These are phyloP conservation scores for Mentha longifolia DNA, from an alignment of 257 asterid genomes.

Conservation along the genomic window DNA sequence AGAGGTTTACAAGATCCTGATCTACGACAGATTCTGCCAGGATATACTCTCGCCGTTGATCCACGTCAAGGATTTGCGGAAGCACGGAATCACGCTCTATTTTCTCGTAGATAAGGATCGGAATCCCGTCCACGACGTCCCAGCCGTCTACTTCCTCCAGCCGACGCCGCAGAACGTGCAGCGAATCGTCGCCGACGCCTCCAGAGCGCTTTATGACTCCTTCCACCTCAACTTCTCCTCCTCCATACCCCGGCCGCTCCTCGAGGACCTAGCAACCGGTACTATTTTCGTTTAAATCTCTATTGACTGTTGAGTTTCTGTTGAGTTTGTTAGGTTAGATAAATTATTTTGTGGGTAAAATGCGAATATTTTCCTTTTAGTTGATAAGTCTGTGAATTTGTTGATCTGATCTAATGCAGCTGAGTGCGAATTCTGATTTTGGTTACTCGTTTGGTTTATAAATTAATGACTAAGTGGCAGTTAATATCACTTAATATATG, in stretches of 20 bases:
- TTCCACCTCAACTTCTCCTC: constrained; percentile 95
- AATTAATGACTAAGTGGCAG: background rate
- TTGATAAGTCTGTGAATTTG: constrained; percentile 17
- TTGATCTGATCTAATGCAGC: constrained; percentile 28
- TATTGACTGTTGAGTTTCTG: constrained; percentile 20
- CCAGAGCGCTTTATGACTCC: constrained; percentile 75
- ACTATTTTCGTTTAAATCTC: constrained; percentile 25
- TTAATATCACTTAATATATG: background rate
- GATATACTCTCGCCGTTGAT: constrained; percentile 91
- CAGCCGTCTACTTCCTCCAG: constrained; percentile 91
- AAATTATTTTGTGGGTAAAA: background rate
- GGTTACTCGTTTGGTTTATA: background rate
- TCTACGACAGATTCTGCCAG: constrained; percentile 93
- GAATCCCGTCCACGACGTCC: constrained; percentile 92
- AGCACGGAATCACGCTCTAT: constrained; percentile 94
- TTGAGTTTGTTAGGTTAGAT: constrained; percentile 18
- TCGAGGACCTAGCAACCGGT: constrained; percentile 96
- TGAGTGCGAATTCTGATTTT: constrained; percentile 26
- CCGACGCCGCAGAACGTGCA: constrained; percentile 76
- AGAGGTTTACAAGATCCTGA: constrained; percentile 96
- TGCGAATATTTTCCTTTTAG: background rate
- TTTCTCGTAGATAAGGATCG: constrained; percentile 97
- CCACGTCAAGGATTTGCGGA: constrained; percentile 96
- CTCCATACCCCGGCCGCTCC: constrained; percentile 84
- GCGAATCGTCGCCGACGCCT: constrained; percentile 73